Evolutionary conservation across 1,139 yeast species (phyloP).

Genomic region (Lodderomyces theae): DNA sequence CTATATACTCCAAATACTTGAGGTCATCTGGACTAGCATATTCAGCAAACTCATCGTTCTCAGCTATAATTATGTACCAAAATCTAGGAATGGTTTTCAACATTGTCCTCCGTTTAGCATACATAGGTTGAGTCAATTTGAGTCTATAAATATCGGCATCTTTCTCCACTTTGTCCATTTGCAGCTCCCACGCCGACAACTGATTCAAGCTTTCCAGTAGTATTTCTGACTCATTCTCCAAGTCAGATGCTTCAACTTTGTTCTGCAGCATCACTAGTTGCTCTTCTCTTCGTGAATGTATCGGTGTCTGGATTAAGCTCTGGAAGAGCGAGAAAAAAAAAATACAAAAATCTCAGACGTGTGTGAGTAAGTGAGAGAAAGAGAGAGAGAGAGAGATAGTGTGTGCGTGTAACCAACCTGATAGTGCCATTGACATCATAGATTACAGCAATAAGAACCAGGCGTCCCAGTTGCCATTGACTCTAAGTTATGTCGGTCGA

Average conservation of each 20-base stretch:
- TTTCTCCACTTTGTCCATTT: conserved; percentile 54
- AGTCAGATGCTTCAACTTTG: neutral
- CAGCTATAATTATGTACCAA: conserved; percentile 76
- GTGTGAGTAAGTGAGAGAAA: too few species aligned
- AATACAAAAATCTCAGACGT: neutral
- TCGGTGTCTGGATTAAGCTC: neutral
- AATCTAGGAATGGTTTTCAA: conserved; percentile 56
- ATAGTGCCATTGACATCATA: neutral
- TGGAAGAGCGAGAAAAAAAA: neutral
- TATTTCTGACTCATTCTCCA: conserved; percentile 9
- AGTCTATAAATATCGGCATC: conserved; percentile 53
- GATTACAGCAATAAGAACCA: too few species aligned
- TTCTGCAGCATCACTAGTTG: neutral
- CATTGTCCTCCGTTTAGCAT: conserved; percentile 45
- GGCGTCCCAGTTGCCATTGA: too few species aligned
- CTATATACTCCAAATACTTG: conserved; percentile 60
- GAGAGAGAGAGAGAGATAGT: too few species aligned
- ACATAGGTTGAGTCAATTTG: conserved; percentile 49
- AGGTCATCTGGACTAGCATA: conserved; percentile 65
- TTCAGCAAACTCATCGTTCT: conserved; percentile 74
- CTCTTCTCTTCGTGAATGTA: neutral
- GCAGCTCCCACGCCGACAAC: conserved; percentile 55
- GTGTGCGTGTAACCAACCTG: too few species aligned
- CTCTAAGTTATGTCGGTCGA: conserved; percentile 28
- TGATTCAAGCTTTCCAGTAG: conserved; percentile 21